A percentile compares a stretch with the other conserved stretches of the same genome.
Evolutionary conservation across 352 stramenopile species (phyloP).

Genomic region (Globisporangium acanthophoron): DNA sequence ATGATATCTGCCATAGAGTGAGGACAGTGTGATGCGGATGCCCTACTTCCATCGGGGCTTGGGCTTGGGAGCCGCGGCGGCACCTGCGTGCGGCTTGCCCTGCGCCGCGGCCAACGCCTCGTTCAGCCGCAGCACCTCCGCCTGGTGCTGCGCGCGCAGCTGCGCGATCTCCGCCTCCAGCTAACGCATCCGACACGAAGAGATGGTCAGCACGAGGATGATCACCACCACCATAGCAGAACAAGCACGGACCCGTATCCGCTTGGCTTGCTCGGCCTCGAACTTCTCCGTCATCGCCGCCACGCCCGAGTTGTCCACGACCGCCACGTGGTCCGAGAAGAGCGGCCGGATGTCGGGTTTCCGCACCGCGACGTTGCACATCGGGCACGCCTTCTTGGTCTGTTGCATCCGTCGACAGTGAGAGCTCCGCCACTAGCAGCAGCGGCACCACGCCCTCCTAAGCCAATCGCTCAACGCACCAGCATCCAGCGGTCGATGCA

Average conservation of each 20-base stretch:
- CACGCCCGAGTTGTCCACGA: conserved; percentile 68
- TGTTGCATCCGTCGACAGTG: not conserved
- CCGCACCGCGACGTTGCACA: conserved; percentile 46
- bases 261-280: conserved; percentile 43
- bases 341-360: conserved; percentile 50
- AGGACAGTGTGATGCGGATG: too few relatives aligned
- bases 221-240: not conserved
- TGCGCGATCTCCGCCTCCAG: not conserved
- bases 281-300: conserved; percentile 56
- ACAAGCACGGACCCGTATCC: conserved; percentile 17
- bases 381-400: conserved; percentile 34
- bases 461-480: conserved; percentile 4
- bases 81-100: too few relatives aligned
- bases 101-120: not conserved
- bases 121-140: not conserved
- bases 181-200: not conserved
- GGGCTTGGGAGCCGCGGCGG: not conserved
- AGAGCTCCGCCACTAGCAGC: not conserved
- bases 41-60: not conserved
- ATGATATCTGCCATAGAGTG: not conserved
- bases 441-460: not conserved
- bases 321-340: conserved; percentile 67
- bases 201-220: too few relatives aligned
- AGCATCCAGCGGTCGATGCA: conserved; percentile 73
- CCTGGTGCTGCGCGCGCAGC: conserved; percentile 4